A percentile compares a stretch with the other conserved stretches of the same genome.
phyloP scores from a whole-genome alignment of 2,329 filamentous ascomycete species.

The Sclerotinia glacialis region DNA sequence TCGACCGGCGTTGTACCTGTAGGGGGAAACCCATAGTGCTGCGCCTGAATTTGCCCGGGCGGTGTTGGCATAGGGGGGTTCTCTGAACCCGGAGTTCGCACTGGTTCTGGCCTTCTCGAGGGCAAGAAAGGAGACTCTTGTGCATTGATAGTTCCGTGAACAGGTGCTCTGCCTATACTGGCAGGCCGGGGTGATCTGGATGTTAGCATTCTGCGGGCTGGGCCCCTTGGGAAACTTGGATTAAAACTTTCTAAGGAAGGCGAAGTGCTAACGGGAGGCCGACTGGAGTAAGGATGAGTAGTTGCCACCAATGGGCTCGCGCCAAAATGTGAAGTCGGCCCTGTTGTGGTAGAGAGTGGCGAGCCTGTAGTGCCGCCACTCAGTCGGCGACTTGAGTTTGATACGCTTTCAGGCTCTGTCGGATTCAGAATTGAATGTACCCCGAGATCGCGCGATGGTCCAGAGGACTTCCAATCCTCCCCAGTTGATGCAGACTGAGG shows the following conservation, averaged over 20 bases:
- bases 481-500: slow-evolving; percentile 25
- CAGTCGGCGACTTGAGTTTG: slow-evolving; percentile 26
- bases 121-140: slow-evolving; percentile 49
- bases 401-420: slow-evolving; percentile 33
- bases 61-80: slow-evolving; percentile 45
- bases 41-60: slow-evolving; percentile 28
- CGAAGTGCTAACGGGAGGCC: slow-evolving; percentile 29
- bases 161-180: slow-evolving; percentile 47
- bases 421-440: slow-evolving; percentile 42
- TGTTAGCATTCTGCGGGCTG: slow-evolving; percentile 34
- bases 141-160: slow-evolving; percentile 48
- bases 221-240: slow-evolving; percentile 33
- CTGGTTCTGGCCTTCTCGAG: slow-evolving; percentile 45
- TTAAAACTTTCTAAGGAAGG: slow-evolving; percentile 28
- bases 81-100: slow-evolving; percentile 41
- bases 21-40: slow-evolving; percentile 42
- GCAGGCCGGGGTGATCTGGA: slow-evolving; percentile 48
- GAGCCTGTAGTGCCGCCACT: slow-evolving; percentile 32
- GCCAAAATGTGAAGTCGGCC: slow-evolving; percentile 30
- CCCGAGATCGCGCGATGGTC: slow-evolving; percentile 37
- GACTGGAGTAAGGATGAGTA: slow-evolving; percentile 30
- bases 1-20: slow-evolving; percentile 42
- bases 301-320: slow-evolving; percentile 30
- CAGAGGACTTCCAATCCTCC: slow-evolving; percentile 33
- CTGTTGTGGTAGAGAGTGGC: slow-evolving; percentile 28